These are phyloP conservation scores for Leishmania guyanensis DNA, from an alignment of 208 protist species.

Conservation along the genomic window DNA sequence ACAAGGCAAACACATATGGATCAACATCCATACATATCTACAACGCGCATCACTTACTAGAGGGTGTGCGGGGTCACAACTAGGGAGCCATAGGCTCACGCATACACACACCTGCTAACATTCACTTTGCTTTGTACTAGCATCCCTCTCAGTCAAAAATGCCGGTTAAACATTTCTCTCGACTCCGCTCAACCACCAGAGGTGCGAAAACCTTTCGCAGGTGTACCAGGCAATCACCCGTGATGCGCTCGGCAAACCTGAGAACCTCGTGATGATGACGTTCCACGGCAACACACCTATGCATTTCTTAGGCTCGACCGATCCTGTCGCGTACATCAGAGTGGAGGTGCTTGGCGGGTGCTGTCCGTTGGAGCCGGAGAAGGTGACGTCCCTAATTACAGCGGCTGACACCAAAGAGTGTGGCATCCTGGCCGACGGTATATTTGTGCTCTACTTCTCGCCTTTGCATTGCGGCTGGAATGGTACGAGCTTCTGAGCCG, in stretches of 20 bases:
- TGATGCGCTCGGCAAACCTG: slow-evolving; percentile 27
- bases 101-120: neutral
- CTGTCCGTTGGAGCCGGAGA: slow-evolving; percentile 5
- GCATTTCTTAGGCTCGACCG: slow-evolving; percentile 21
- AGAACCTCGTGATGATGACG: slow-evolving; percentile 37
- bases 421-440: slow-evolving; percentile 28
- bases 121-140: neutral
- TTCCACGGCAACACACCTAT: slow-evolving; percentile 34
- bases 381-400: slow-evolving; percentile 30
- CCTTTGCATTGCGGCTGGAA: slow-evolving; percentile 35
- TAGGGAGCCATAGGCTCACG: neutral
- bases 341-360: slow-evolving; percentile 28
- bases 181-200: slow-evolving; percentile 23
- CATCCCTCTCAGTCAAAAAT: slow-evolving; percentile 8
- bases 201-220: slow-evolving; percentile 20
- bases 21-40: neutral
- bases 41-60: neutral
- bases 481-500: slow-evolving; percentile 29
- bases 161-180: slow-evolving; percentile 30
- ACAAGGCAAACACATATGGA: neutral
- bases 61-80: neutral
- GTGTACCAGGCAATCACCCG: slow-evolving; percentile 23
- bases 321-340: slow-evolving; percentile 28
- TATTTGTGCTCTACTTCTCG: slow-evolving; percentile 35
- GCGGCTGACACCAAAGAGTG: slow-evolving; percentile 19